phyloP scores from a whole-genome alignment of 2,329 filamentous ascomycete species.

The Xylariales sp. region DNA sequence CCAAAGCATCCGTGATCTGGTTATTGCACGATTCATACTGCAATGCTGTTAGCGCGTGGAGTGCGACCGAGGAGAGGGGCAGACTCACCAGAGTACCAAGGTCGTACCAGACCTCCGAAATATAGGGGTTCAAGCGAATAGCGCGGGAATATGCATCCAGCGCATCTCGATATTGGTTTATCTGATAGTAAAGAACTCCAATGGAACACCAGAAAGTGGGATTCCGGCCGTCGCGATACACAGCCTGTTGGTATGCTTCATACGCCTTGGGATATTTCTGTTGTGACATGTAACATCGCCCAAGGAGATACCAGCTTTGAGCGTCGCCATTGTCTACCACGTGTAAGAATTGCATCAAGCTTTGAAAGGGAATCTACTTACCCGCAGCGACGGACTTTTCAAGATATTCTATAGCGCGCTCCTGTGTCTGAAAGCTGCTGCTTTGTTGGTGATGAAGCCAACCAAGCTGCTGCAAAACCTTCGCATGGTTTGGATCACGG shows the following conservation, averaged over 20 bases:
- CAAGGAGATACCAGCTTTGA: conserved; percentile 98
- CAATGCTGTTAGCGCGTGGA: conserved; percentile 48
- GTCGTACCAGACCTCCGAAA: conserved; percentile 99
- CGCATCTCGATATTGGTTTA: conserved; percentile 98
- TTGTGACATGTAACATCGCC: conserved; percentile 98
- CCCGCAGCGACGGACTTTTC: conserved; percentile 96
- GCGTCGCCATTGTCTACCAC: conserved; percentile 86
- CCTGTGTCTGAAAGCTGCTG: conserved; percentile 89
- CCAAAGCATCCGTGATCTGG: conserved; percentile 94
- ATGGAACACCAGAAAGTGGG: conserved; percentile 99
- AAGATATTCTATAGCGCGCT: conserved; percentile 95
- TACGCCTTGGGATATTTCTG: conserved; percentile 99
- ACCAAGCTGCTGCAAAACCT: conserved; percentile 96
- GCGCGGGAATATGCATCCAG: conserved; percentile 97
- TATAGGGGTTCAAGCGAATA: conserved; percentile 96
- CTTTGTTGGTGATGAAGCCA: conserved; percentile 99
- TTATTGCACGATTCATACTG: conserved; percentile 99
- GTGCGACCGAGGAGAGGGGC: conserved; percentile 32
- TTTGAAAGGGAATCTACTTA: conserved; percentile 59
- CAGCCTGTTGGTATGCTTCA: conserved; percentile 97
- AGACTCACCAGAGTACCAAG: conserved; percentile 87
- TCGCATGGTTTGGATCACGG: conserved; percentile 94
- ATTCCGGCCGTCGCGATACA: conserved; percentile 96
- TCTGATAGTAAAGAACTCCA: conserved; percentile 98
- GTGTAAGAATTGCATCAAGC: conserved; percentile 34